Evolutionary conservation across 768 basidiomycete genomes (phyloP).

Genomic region (Tulasnella sp.): DNA sequence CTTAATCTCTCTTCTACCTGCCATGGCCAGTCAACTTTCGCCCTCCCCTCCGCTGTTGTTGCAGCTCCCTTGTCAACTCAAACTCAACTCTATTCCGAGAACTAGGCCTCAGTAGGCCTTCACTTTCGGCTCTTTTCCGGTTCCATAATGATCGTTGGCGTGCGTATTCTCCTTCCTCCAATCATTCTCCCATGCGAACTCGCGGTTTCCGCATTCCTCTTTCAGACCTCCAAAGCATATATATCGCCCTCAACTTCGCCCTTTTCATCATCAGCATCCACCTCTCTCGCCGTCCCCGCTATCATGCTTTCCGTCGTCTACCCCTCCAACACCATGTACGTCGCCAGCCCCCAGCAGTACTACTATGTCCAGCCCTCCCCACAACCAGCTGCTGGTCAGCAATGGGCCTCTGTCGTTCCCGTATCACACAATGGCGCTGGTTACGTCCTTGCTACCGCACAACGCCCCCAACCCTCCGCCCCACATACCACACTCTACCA

Average conservation of each 20-base stretch:
- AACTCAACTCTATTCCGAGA: no score
- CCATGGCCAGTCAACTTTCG: no score
- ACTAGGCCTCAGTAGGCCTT: no score
- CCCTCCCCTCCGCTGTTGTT: no score
- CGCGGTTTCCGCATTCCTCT: slow-evolving; percentile 2
- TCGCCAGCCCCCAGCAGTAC: slow-evolving; percentile 11
- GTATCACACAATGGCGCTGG: slow-evolving; percentile 4
- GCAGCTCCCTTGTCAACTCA: no score
- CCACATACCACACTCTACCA: not conserved
- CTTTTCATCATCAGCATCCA: not conserved
- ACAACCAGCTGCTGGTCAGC: slow-evolving; percentile 11
- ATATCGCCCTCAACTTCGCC: slow-evolving; percentile 3
- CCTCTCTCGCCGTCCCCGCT: not conserved
- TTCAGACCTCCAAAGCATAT: slow-evolving; percentile 1
- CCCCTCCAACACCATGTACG: not conserved
- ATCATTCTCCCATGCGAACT: slow-evolving; percentile 1
- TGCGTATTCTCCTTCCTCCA: not conserved
- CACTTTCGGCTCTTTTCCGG: no score
- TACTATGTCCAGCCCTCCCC: slow-evolving; percentile 9
- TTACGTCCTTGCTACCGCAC: not conserved
- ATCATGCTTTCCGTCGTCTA: not conserved
- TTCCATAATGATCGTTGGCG: slow-evolving; percentile 3
- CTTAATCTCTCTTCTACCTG: no score
- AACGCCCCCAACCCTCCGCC: slow-evolving; percentile 5
- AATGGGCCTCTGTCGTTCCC: not conserved